phyloP scores from a whole-genome alignment of 306 rosid genomes.

The Cicer yamashitae region DNA sequence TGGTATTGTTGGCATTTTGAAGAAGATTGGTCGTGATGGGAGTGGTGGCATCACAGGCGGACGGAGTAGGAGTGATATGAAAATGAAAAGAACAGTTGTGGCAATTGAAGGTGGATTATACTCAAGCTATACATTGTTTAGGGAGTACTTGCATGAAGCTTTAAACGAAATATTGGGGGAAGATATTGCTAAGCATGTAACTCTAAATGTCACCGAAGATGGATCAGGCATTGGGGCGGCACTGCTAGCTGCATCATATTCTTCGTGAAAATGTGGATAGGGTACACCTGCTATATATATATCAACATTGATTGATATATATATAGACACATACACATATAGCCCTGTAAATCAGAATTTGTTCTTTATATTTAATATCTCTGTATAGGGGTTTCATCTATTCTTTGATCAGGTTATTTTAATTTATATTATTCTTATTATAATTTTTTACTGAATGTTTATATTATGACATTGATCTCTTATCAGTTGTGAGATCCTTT shows the following conservation, averaged over 20 bases:
- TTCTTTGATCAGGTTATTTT: constrained; percentile 50
- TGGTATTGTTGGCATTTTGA: constrained; percentile 84
- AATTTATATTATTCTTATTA: constrained; percentile 48
- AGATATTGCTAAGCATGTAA: constrained; percentile 74
- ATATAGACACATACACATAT: constrained; percentile 48
- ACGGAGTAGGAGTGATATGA: constrained; percentile 64
- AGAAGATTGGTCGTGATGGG: constrained; percentile 91
- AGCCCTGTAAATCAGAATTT: constrained; percentile 84
- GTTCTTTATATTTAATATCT: constrained; percentile 60
- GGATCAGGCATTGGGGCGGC: constrained; percentile 91
- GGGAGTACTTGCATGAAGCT: constrained; percentile 82
- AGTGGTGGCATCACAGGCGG: constrained; percentile 83
- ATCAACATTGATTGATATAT: constrained; percentile 40
- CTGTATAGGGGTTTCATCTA: constrained; percentile 67
- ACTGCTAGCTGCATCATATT: constrained; percentile 81
- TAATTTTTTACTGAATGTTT: constrained; percentile 44
- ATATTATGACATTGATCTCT: constrained; percentile 40
- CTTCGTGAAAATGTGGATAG: constrained; percentile 70
- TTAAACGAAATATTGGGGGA: constrained; percentile 80
- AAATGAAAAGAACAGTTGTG: constrained; percentile 73
- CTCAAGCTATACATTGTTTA: constrained; percentile 68
- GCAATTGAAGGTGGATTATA: constrained; percentile 87
- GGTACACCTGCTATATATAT: constrained; percentile 69
- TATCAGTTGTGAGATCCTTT: constrained; percentile 27
- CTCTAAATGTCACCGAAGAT: constrained; percentile 79